Base-by-base conservation (phyloP, 2,329 filamentous ascomycete genomes). In the Aspergillus aculeatus region DNA sequence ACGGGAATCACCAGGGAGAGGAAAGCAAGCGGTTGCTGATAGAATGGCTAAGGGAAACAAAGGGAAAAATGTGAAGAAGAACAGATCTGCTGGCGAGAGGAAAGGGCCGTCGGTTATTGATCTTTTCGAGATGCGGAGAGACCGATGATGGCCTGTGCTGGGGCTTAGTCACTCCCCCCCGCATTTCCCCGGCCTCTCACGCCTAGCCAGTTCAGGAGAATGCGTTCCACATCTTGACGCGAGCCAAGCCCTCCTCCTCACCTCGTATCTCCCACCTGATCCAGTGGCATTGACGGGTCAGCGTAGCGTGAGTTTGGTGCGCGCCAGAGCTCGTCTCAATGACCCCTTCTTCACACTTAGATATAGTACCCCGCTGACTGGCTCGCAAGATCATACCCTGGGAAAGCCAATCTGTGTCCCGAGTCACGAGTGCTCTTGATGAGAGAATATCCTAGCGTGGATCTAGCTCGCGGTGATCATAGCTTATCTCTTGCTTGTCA, bases 41-140 rank as follows among this genome's bases (percentile, higher is more conserved):
- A 47, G n/a, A 44, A 32, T 21, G n/a, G 41, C 16, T 10, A n/a
- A 54, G 38, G 41, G 26, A 26, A 35, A 29, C 16, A 9, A 26
- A 54, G 38, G 29, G 26, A 26, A 35, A 29, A 47, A 47, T n/a
- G n/a, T 48, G 53, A 55, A 11, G 53, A 35, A 29, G 41, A 23
- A 16, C n/a, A 29, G 26, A 31, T 12, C 21, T 19, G 41, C 41
- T 23, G 21, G 53, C 53, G 53, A 48, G 44, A 47, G 44, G 53
- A 55, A 48, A 35, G 32, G 53, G 53, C 53, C 29, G 41, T 32
- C 53, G 44, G 53, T 31, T 55, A 48, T 48, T 48, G 53, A 55
- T 48, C 24, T 26, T 44, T 23, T 48, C 23, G 41, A 44, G 16
- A 55, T 48, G 53, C 44, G 53, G 44, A 31, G 53, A n/a, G 14